These are phyloP conservation scores for Mycocentrospora acerina DNA, from an alignment of 2,329 filamentous ascomycete species.

Conservation along the genomic window DNA sequence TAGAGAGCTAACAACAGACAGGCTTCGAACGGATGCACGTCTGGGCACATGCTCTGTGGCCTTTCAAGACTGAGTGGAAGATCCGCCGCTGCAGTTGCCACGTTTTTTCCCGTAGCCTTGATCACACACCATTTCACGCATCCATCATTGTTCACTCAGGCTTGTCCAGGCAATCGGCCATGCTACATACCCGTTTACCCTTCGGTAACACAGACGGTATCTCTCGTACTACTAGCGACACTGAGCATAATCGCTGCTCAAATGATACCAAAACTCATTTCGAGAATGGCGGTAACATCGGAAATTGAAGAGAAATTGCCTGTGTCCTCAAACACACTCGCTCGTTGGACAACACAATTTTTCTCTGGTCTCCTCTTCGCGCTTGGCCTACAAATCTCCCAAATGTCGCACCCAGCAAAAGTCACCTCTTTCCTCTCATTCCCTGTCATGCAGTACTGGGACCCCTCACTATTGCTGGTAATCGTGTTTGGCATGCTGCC, in stretches of 20 bases:
- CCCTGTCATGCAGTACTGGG: slow-evolving; percentile 46
- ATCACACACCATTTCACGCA: slow-evolving; percentile 43
- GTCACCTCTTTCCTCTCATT: slow-evolving; percentile 54
- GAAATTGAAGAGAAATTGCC: slow-evolving; percentile 9
- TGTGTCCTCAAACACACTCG: slow-evolving; percentile 10
- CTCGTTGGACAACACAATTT: slow-evolving; percentile 44
- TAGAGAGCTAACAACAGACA: slow-evolving; percentile 12
- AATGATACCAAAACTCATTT: slow-evolving; percentile 24
- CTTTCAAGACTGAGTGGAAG: slow-evolving; percentile 52
- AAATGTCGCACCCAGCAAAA: slow-evolving; percentile 54
- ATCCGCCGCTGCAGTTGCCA: slow-evolving; percentile 49
- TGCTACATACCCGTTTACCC: slow-evolving; percentile 53
- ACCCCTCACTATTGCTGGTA: slow-evolving; percentile 53
- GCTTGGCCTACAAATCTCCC: slow-evolving; percentile 53
- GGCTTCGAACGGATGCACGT: slow-evolving; percentile 52
- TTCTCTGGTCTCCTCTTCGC: slow-evolving; percentile 54
- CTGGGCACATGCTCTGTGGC: slow-evolving; percentile 59
- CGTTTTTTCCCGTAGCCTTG: slow-evolving; percentile 37
- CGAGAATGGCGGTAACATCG: slow-evolving; percentile 4
- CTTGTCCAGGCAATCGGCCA: slow-evolving; percentile 42
- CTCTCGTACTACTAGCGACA: slow-evolving; percentile 39
- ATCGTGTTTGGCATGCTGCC: slow-evolving; percentile 54
- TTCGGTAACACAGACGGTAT: slow-evolving; percentile 24
- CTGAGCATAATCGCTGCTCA: slow-evolving; percentile 27
- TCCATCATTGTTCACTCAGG: slow-evolving; percentile 41